Evolutionary conservation across 352 stramenopile genomes (phyloP).

Genomic region (Phytopythium kandeliae): DNA sequence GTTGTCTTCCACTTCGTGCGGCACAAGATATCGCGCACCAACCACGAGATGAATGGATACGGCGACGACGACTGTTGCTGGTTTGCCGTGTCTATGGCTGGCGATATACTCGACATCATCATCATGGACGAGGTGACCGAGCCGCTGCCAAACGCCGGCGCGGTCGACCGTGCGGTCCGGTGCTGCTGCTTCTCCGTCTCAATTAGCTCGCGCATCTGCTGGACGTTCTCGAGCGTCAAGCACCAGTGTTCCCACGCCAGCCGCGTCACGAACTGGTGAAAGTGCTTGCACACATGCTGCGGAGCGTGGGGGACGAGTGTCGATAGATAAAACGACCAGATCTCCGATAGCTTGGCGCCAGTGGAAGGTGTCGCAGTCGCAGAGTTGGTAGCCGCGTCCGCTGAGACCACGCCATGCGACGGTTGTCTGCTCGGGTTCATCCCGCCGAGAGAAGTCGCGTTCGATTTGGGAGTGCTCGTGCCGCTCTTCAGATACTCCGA

Average conservation of each 20-base stretch:
- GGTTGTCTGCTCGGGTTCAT: neutral
- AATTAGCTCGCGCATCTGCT: conserved; percentile 77
- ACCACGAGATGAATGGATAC: conserved; percentile 46
- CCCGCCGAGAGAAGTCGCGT: neutral
- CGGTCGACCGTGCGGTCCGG: conserved; percentile 11
- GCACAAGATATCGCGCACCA: conserved; percentile 77
- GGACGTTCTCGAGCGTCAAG: conserved; percentile 73
- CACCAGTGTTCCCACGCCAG: conserved; percentile 83
- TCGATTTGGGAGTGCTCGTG: neutral
- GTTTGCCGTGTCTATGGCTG: neutral
- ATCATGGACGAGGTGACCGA: conserved; percentile 5
- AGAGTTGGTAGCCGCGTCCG: conserved; percentile 7
- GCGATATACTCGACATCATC: neutral
- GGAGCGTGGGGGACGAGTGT: conserved; percentile 70
- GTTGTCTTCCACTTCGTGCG: conserved; percentile 77
- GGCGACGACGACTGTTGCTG: conserved; percentile 9
- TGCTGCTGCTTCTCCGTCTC: conserved; percentile 60
- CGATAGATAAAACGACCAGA: conserved; percentile 77
- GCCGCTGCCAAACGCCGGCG: conserved; percentile 14
- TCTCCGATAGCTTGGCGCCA: conserved; percentile 55
- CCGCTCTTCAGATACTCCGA: conserved; percentile 54
- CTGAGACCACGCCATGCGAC: neutral
- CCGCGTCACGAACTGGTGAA: conserved; percentile 77
- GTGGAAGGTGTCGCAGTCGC: neutral
- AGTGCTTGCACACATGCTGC: conserved; percentile 72